Conservation (phyloP, 2,329 filamentous ascomycete species). For the Aspergillus fumigatus region DNA sequence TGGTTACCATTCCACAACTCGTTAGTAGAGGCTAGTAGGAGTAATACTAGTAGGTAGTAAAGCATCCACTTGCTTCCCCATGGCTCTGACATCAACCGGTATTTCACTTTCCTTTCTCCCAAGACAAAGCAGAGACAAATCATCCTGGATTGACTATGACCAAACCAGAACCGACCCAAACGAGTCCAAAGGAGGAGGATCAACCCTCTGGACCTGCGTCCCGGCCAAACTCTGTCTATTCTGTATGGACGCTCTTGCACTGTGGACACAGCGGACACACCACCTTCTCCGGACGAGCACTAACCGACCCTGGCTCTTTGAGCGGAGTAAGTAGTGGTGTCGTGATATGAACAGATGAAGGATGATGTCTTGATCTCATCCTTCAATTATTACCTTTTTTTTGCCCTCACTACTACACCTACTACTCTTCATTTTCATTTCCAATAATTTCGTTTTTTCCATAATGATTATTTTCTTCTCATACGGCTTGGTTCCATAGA, state of each 20-base stretch:
- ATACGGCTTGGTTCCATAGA: constrained; percentile 1
- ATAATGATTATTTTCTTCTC: constrained; percentile 7
- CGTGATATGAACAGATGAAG: constrained; percentile 19
- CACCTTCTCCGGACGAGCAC: constrained; percentile 29
- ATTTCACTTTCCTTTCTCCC: constrained; percentile 23
- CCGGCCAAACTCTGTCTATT: constrained; percentile 34
- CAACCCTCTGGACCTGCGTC: constrained; percentile 38
- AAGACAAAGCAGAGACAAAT: constrained; percentile 23
- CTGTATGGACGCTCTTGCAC: constrained; percentile 15
- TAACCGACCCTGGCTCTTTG: constrained; percentile 26
- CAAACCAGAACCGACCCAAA: constrained; percentile 29
- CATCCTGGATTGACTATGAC: constrained; percentile 20
- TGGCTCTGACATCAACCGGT: constrained; percentile 37
- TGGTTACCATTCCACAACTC: constrained; percentile 16
- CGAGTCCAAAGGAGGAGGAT: constrained; percentile 35
- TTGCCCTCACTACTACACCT: constrained; percentile 8
- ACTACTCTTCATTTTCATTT: constrained; percentile 16
- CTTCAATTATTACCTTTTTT: constrained; percentile 15
- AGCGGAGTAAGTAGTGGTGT: constrained; percentile 15
- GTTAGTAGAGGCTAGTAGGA: constrained; percentile 8
- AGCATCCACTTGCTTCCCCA: constrained; percentile 30
- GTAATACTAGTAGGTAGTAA: not conserved
- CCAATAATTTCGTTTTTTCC: constrained; percentile 29
- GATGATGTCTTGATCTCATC: constrained; percentile 37
- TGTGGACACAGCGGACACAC: constrained; percentile 4